Base-by-base conservation (phyloP, 202 grass and related monocot genomes). In the Thinopyrum obtusiflorum region DNA sequence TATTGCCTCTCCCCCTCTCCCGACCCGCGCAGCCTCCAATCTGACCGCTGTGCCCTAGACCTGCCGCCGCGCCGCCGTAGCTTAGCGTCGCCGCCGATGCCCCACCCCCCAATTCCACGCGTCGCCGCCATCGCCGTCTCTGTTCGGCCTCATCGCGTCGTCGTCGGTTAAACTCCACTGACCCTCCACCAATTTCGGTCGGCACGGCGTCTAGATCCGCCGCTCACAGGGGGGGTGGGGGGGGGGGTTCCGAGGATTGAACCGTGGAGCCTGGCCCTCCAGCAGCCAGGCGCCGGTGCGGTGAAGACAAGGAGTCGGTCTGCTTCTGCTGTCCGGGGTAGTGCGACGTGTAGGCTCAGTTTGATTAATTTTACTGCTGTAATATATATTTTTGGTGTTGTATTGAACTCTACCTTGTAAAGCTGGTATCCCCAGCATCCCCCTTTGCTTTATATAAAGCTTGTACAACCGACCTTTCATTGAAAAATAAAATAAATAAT, bases 391-490 rank as follows among this genome's bases (percentile, higher is more conserved):
- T 46, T 73, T 37, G 68, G 12, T 73, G 26, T 73, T 73, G 40
- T 73, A 27, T 25, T 73, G 40, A 73, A 73, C 70, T 1, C 39
- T 47, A 42, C 40, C 70, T 25, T 73, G 70, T 73, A 73, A 73
- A 53, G 70, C 70, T 73, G 70, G 70, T 73, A 73, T 46, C 23
- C 42, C 46, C 73, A 53, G 73, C 47, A 32, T 7, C 9, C 73
- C 27, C 0, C 46, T 76, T 76, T 76, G 8, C 17, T 76, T 76
- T 73, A 20, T 76, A 76, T 76, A 76, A 32, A 76, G 28, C 73
- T 76, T 53, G 73, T 53, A 55, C 73, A 24, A 76, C 13, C 47
- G 27, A 57, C 27, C 26, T n/a, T 76, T 33, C 47, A 5, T 76
- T 27, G 26, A 76, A 29, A 13, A 76, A 51, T 74, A 51, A 74